Base-by-base conservation (phyloP, 352 stramenopile species). In the Pythium guiyangense region DNA sequence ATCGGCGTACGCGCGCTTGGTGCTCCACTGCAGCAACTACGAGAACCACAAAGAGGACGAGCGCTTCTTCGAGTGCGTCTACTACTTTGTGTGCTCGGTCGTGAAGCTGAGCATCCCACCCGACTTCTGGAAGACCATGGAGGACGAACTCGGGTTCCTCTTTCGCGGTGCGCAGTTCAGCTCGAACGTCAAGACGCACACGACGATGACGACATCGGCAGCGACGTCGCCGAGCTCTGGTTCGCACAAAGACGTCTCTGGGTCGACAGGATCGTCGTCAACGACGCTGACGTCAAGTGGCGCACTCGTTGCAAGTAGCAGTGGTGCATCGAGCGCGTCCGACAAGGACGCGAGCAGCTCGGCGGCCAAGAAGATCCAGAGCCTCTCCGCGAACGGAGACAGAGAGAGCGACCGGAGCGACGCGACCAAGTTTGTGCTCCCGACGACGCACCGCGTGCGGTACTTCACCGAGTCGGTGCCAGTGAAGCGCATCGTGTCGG, bases 1-100 rank as follows among this genome's bases (percentile, higher is more conserved):
- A 10, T 66, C 74, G 2, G 66, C 73, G 0, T 91, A 90, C 51
- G 79, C 83, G 11, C 79, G 83, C 8, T 48, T 93, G 18, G 74
- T 91, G 40, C 72, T 93, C 4, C 75, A 91, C 54, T 90, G 80
- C 67, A 93, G 79, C 73, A 93, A 90, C 62, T 88, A 79, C 53
- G 81, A 92, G 66, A 83, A 84, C 49, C 78, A 90, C 65, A 89
- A 90, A 58, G 77, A 93, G 46, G 83, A 93, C 70, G 72, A 89
- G 56, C 70, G 65, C 43, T 90, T 91, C 62, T 91, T 93, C 53
- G 83, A 93, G 61, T 84, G 74, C 49, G 63, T 93, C 57, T 91
- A 90, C 57, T 90, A 84, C 54, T 90, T 90, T 57, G 67, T 88
- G 26, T 89, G 77, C 50, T 75, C 80, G 0, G 77, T 89, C 15